A percentile compares a stretch with the other conserved stretches of the same genome.
These are phyloP conservation scores for Cyanodermella asteris DNA, from an alignment of 2,329 filamentous ascomycete genomes.

Conservation along the genomic window DNA sequence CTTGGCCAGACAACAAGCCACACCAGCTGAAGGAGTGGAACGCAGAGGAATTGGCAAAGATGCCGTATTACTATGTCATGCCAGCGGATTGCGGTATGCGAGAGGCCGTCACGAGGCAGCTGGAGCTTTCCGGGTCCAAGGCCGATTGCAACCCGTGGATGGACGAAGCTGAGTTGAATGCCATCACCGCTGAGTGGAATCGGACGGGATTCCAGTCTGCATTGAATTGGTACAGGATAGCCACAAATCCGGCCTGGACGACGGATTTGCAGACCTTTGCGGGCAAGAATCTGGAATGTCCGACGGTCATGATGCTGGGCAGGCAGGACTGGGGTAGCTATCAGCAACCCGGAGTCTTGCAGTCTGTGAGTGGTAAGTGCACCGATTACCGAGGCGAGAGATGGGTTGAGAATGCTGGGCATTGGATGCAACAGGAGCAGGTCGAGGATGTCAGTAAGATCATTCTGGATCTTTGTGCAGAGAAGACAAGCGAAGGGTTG, in stretches of 20 bases:
- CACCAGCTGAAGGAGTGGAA: constrained; percentile 32
- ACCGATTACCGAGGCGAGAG: constrained; percentile 29
- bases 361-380: constrained; percentile 32
- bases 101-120: constrained; percentile 28
- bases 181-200: constrained; percentile 39
- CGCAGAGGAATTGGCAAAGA: constrained; percentile 32
- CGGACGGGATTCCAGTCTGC: constrained; percentile 44
- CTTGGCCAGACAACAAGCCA: constrained; percentile 34
- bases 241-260: constrained; percentile 26
- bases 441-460: constrained; percentile 29
- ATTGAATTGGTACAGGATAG: constrained; percentile 44
- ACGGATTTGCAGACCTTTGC: constrained; percentile 37
- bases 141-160: constrained; percentile 29
- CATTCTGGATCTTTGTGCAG: constrained; percentile 26
- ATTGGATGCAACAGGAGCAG: constrained; percentile 50
- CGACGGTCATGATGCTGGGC: constrained; percentile 39
- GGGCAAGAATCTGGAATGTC: constrained; percentile 38
- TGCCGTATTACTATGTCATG: constrained; percentile 52
- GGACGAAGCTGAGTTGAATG: constrained; percentile 30
- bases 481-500: no score
- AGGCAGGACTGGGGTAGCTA: constrained; percentile 45
- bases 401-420: constrained; percentile 38
- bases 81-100: constrained; percentile 35
- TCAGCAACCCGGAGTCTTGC: constrained; percentile 42
- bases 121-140: no score